These are phyloP conservation scores for Gymnopilus junonius DNA, from an alignment of 768 basidiomycete species.

Conservation along the genomic window DNA sequence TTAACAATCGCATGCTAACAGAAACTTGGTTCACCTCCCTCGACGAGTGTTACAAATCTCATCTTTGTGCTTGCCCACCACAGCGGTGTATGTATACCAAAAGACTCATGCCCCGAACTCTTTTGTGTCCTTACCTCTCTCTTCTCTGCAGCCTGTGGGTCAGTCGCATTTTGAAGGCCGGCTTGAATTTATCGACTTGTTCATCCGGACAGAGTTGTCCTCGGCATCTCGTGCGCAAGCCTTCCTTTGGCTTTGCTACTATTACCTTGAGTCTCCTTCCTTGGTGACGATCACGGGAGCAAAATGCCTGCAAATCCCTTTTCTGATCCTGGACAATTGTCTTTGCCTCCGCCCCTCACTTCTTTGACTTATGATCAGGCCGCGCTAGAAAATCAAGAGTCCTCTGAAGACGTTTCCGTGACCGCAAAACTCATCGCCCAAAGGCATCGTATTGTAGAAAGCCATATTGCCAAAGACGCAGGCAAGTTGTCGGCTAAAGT, in stretches of 20 bases:
- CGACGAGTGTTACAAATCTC: slow-evolving; percentile 72
- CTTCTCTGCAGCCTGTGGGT: slow-evolving; percentile 56
- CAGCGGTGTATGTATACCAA: slow-evolving; percentile 45
- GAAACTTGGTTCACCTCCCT: slow-evolving; percentile 58
- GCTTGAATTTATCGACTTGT: slow-evolving; percentile 80
- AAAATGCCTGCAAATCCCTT: slow-evolving; percentile 59
- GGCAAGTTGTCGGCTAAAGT: slow-evolving; percentile 19
- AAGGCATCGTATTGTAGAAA: slow-evolving; percentile 40
- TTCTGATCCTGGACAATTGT: slow-evolving; percentile 46
- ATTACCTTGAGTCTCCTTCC: slow-evolving; percentile 64
- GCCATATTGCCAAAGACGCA: slow-evolving; percentile 24
- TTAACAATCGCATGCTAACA: slow-evolving; percentile 21
- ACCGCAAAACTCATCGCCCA: slow-evolving; percentile 44
- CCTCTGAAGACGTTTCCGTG: slow-evolving; percentile 43
- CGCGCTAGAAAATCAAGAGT: slow-evolving; percentile 49
- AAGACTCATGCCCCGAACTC: slow-evolving; percentile 15
- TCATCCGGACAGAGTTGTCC: slow-evolving; percentile 73
- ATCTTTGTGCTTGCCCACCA: slow-evolving; percentile 72
- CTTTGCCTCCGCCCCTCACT: slow-evolving; percentile 39
- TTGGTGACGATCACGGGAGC: slow-evolving; percentile 44
- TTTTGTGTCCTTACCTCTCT: slow-evolving; percentile 20
- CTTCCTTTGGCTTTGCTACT: slow-evolving; percentile 86
- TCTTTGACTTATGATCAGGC: slow-evolving; percentile 44
- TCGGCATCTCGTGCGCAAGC: slow-evolving; percentile 76
- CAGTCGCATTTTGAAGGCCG: slow-evolving; percentile 72